Evolutionary conservation across 2,329 filamentous ascomycete genomes (phyloP).

Genomic region (Podosphaera xanthii): DNA sequence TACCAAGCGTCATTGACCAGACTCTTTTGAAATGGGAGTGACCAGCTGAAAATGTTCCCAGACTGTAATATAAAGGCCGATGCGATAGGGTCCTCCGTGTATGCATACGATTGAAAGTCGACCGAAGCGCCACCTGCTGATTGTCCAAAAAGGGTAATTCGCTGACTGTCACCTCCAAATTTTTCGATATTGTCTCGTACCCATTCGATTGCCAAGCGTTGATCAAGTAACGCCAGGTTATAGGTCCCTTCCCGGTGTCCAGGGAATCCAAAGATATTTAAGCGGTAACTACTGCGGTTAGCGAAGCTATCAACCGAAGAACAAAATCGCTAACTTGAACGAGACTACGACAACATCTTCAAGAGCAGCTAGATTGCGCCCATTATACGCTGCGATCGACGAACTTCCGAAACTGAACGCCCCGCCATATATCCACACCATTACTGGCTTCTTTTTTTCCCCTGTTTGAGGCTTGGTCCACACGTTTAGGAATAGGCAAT

Average conservation of each 20-base stretch:
- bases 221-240: conserved; percentile 23
- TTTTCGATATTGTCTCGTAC: conserved; percentile 15
- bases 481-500: conserved; percentile 20
- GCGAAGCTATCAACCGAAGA: background rate
- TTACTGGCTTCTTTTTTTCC: conserved; percentile 15
- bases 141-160: conserved; percentile 21
- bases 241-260: conserved; percentile 12
- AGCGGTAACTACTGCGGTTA: conserved; percentile 16
- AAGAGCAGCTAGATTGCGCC: conserved; percentile 20
- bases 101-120: conserved; percentile 16
- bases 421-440: conserved; percentile 17
- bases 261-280: conserved; percentile 17
- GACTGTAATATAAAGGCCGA: conserved; percentile 15
- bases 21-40: conserved; percentile 7
- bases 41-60: conserved; percentile 13
- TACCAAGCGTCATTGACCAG: conserved; percentile 9
- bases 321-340: conserved; percentile 20
- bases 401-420: conserved; percentile 20
- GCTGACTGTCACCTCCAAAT: conserved; percentile 17
- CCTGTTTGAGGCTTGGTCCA: conserved; percentile 17
- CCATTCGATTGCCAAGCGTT: conserved; percentile 17
- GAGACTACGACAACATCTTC: conserved; percentile 24
- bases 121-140: conserved; percentile 21
- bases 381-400: conserved; percentile 20
- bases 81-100: conserved; percentile 14